Evolutionary conservation across 176 grass and related monocot genomes (phyloP).

Genomic region (Oryza australiensis): DNA sequence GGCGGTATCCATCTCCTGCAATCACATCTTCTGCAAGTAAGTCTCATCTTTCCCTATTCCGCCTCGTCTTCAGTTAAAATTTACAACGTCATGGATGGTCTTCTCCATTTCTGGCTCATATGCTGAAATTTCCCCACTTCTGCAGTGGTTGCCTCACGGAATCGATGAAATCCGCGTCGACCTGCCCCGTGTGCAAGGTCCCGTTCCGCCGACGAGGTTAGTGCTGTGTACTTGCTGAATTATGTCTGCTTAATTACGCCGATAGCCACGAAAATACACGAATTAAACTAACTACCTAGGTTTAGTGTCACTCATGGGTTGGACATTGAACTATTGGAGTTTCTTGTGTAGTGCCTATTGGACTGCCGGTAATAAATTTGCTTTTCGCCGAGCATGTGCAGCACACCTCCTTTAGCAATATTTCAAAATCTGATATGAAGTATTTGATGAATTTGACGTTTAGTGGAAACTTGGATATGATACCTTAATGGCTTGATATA

Average conservation of each 20-base stretch:
- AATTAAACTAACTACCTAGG: background rate
- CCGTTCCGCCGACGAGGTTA: constrained; percentile 79
- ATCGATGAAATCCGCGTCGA: constrained; percentile 74
- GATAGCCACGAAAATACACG: too few relatives aligned
- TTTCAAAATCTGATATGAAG: background rate
- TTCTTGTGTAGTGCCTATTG: background rate
- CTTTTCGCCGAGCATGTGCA: background rate
- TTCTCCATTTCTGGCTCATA: background rate
- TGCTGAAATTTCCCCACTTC: background rate
- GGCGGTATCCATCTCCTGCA: constrained; percentile 71
- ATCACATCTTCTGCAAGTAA: constrained; percentile 93
- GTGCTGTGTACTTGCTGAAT: background rate
- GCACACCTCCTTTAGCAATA: background rate
- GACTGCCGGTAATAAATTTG: background rate
- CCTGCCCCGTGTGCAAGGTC: constrained; percentile 84
- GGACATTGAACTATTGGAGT: background rate
- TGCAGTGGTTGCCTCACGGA: constrained; percentile 63
- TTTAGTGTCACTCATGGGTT: background rate
- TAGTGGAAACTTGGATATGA: background rate
- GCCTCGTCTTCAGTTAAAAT: background rate
- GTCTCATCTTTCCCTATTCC: background rate
- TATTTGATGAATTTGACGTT: background rate
- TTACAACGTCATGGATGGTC: background rate
- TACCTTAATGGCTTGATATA: background rate
- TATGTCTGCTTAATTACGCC: background rate